Percentiles rank a stretch among this genome's conserved stretches.
These are phyloP conservation scores for Scenedesmus sp. DNA, from an alignment of 163 green algal species.

Conservation along the genomic window DNA sequence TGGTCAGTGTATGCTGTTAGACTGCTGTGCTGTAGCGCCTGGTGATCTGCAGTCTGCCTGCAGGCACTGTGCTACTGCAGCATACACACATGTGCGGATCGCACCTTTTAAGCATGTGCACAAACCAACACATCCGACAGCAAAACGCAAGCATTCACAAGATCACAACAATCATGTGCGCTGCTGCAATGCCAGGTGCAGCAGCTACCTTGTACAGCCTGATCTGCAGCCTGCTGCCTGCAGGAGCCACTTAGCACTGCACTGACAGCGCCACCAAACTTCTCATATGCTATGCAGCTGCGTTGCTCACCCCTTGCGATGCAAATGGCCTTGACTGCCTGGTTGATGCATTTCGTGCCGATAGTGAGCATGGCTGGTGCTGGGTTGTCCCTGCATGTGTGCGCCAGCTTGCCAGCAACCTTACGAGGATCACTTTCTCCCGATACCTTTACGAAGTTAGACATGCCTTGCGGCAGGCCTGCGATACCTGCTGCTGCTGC, in stretches of 20 bases:
- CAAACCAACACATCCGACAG: neutral
- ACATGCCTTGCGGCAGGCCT: slow-evolving; percentile 12
- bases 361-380: slow-evolving; percentile 67
- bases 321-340: slow-evolving; percentile 63
- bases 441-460: slow-evolving; percentile 56
- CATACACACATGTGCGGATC: neutral
- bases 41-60: neutral
- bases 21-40: neutral
- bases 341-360: slow-evolving; percentile 62
- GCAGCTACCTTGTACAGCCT: neutral
- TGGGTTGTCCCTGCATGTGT: slow-evolving; percentile 60
- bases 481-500: neutral
- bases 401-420: slow-evolving; percentile 70
- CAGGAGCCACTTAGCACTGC: no score
- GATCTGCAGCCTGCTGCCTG: neutral
- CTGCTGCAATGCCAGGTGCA: no score
- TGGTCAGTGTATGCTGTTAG: neutral
- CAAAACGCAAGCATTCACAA: neutral
- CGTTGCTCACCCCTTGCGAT: slow-evolving; percentile 52
- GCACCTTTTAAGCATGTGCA: neutral
- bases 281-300: neutral
- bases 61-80: neutral
- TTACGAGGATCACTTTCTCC: slow-evolving; percentile 55
- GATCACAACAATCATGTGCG: neutral
- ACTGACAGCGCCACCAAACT: neutral